Conservation (phyloP, 2,329 filamentous ascomycete species). For the Drechslerella coelobrocha region DNA sequence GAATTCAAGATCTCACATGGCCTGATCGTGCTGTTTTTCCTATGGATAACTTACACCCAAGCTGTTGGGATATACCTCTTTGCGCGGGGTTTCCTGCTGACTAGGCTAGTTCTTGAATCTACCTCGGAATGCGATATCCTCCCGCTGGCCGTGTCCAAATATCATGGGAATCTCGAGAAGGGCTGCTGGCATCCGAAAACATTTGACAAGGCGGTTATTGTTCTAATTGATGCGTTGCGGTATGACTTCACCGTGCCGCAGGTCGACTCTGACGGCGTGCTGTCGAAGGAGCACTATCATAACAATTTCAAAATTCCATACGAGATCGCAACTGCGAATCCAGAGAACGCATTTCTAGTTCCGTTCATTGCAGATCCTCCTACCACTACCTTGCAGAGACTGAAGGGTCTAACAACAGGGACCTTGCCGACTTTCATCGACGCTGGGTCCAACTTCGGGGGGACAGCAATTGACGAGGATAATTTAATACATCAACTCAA, state of each 20-base stretch:
- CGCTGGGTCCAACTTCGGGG: constrained; percentile 91
- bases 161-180: constrained; percentile 28
- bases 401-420: constrained; percentile 94
- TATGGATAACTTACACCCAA: constrained; percentile 76
- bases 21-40: constrained; percentile 70
- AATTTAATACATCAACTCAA: constrained; percentile 72
- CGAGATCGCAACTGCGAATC: constrained; percentile 76
- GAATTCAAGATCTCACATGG: constrained; percentile 64
- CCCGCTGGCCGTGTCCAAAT: constrained; percentile 65
- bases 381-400: constrained; percentile 85
- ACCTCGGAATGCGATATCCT: constrained; percentile 73
- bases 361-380: constrained; percentile 98
- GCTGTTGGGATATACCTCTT: constrained; percentile 85
- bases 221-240: constrained; percentile 89
- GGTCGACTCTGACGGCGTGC: constrained; percentile 60
- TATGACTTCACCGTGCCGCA: constrained; percentile 96
- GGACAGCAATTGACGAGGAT: constrained; percentile 94
- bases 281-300: constrained; percentile 71
- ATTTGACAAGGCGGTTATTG: constrained; percentile 87
- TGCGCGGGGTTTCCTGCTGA: constrained; percentile 91
- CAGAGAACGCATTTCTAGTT: constrained; percentile 83
- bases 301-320: constrained; percentile 87
- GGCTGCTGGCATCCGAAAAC: constrained; percentile 95
- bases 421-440: constrained; percentile 95
- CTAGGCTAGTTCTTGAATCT: constrained; percentile 78